Percentiles rank a stretch among this genome's conserved stretches.
Conservation (phyloP, 495 filamentous ascomycete species). For the Copromyces sp. region DNA sequence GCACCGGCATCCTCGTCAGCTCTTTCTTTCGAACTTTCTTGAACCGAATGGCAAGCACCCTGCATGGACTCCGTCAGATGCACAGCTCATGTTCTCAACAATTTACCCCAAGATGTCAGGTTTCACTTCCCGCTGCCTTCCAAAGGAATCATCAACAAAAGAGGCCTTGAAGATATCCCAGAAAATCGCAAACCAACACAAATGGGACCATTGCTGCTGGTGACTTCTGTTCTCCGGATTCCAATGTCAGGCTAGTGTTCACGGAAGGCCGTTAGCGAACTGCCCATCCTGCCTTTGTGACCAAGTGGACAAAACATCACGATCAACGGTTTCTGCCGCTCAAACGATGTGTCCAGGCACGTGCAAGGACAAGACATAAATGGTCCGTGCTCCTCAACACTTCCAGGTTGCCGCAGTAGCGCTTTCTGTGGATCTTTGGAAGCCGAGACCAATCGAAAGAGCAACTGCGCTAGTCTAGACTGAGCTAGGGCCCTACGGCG, state of each 20-base stretch:
- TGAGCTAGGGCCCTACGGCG: neutral
- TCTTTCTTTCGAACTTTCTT: neutral
- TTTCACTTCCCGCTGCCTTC: neutral
- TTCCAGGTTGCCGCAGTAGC: neutral
- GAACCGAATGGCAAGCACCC: neutral
- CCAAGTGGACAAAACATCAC: neutral
- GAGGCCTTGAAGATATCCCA: no score
- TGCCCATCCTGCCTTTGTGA: neutral
- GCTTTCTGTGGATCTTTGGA: neutral
- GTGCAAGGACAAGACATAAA: neutral
- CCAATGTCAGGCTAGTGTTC: neutral
- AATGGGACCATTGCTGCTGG: neutral
- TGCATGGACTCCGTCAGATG: neutral
- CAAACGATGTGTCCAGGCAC: neutral
- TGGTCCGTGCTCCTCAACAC: neutral
- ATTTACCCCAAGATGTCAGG: neutral
- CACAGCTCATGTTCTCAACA: neutral
- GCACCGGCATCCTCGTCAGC: neutral
- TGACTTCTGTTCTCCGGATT: neutral
- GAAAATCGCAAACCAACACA: neutral
- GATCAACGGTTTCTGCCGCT: neutral
- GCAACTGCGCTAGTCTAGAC: neutral
- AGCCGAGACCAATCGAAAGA: neutral
- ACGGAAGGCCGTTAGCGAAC: neutral
- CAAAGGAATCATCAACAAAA: neutral